Conservation (phyloP, 768 basidiomycete species). For the Myochromella boudieri region DNA sequence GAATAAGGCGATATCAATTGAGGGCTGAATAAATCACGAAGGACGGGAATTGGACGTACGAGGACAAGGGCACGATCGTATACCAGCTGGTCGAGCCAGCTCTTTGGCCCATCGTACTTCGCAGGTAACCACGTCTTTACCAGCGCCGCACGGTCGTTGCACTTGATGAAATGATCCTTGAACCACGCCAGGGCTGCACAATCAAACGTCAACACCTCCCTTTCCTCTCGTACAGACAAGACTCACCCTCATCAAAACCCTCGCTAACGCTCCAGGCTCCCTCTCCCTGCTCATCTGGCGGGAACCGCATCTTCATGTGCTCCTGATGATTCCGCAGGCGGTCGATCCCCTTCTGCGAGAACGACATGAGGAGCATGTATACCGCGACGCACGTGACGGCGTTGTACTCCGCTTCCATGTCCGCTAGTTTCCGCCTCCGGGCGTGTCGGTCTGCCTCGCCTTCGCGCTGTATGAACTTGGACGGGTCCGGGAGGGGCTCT, state of each 20-base stretch:
- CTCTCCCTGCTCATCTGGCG: too few species aligned
- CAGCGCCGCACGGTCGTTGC: conserved; percentile 85
- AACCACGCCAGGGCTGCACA: conserved; percentile 81
- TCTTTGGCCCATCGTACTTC: conserved; percentile 79
- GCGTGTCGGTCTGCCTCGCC: conserved; percentile 76
- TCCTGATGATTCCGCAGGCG: conserved; percentile 77
- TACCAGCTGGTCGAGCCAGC: conserved; percentile 86
- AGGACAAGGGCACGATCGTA: conserved; percentile 89
- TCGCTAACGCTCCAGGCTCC: conserved; percentile 75
- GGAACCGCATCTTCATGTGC: conserved; percentile 77
- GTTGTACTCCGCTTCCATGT: conserved; percentile 78
- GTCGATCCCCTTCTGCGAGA: conserved; percentile 91
- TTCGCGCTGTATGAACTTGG: conserved; percentile 68
- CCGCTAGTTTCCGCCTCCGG: conserved; percentile 64
- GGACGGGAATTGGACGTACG: conserved; percentile 44
- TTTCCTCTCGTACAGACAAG: neutral
- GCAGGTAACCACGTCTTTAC: conserved; percentile 87
- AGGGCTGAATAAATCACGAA: neutral
- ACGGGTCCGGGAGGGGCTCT: conserved; percentile 83
- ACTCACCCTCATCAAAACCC: conserved; percentile 75
- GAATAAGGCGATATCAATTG: neutral
- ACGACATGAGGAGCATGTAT: conserved; percentile 90
- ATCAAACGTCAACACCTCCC: conserved; percentile 12
- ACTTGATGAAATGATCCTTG: conserved; percentile 90
- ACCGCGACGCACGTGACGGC: conserved; percentile 86